Evolutionary conservation across 768 basidiomycete genomes (phyloP).

Genomic region (Phaeotremella skinneri): DNA sequence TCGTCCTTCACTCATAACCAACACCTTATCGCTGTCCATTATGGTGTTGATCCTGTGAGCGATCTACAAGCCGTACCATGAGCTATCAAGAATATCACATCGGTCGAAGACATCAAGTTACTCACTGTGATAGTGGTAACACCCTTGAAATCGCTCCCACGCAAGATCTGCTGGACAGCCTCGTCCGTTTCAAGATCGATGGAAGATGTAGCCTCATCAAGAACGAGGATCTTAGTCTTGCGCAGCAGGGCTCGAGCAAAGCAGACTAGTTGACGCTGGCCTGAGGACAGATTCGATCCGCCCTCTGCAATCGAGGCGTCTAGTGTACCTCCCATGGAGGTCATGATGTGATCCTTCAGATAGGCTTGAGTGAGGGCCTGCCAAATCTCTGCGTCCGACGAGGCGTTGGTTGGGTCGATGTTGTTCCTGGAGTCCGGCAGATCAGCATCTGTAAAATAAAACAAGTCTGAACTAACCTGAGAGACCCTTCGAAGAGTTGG

Average conservation of each 20-base stretch:
- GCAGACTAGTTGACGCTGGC: constrained; percentile 83
- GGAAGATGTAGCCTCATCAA: constrained; percentile 90
- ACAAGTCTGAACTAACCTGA: constrained; percentile 28
- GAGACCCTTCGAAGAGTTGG: constrained; percentile 53
- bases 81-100: background rate
- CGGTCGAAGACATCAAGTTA: constrained; percentile 1
- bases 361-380: constrained; percentile 67
- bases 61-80: constrained; percentile 12
- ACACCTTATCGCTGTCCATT: constrained; percentile 73
- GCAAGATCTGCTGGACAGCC: constrained; percentile 82
- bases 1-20: constrained; percentile 79
- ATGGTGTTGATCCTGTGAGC: constrained; percentile 56
- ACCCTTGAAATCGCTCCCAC: constrained; percentile 70
- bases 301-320: constrained; percentile 48
- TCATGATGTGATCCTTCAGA: constrained; percentile 52
- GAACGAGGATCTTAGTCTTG: constrained; percentile 80
- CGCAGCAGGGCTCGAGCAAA: constrained; percentile 80
- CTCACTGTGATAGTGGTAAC: constrained; percentile 71
- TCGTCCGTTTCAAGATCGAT: constrained; percentile 87
- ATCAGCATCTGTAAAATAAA: constrained; percentile 53
- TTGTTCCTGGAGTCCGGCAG: constrained; percentile 78
- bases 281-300: constrained; percentile 63
- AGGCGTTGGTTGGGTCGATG: constrained; percentile 76
- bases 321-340: constrained; percentile 43
- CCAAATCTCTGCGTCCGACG: constrained; percentile 84